Conservation (phyloP, 495 filamentous ascomycete species). For the Penicillium angulare region DNA sequence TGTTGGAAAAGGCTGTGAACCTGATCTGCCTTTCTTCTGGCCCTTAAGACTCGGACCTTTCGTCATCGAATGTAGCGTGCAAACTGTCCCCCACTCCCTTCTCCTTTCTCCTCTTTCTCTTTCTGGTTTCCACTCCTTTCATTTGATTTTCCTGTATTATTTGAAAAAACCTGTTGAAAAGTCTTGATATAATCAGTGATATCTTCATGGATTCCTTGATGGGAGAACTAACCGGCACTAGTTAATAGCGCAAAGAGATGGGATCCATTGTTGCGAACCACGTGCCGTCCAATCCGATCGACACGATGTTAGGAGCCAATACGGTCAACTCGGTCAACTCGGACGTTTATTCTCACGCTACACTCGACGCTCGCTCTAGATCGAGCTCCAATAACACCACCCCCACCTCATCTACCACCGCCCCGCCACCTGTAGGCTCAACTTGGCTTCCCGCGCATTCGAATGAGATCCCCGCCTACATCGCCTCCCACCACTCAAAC, state of each 20-base stretch:
- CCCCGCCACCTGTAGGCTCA: slow-evolving; percentile 42
- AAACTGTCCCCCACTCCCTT: slow-evolving; percentile 7
- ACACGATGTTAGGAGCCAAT: slow-evolving; percentile 56
- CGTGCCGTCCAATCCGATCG: slow-evolving; percentile 44
- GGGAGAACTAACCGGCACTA: too few species aligned
- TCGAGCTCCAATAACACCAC: slow-evolving; percentile 37
- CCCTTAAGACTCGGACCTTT: slow-evolving; percentile 14
- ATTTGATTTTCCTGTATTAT: too few species aligned
- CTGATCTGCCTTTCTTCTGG: slow-evolving; percentile 18
- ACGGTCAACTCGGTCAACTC: slow-evolving; percentile 40
- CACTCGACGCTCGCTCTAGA: slow-evolving; percentile 30
- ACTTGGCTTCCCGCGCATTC: slow-evolving; percentile 33
- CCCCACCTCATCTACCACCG: slow-evolving; percentile 40
- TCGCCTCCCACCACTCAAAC: slow-evolving; percentile 32
- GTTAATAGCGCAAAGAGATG: slow-evolving; percentile 30
- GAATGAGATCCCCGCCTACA: slow-evolving; percentile 44
- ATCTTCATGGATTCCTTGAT: too few species aligned
- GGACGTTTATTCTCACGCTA: slow-evolving; percentile 39
- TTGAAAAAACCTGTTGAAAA: too few species aligned
- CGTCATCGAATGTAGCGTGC: slow-evolving; percentile 22
- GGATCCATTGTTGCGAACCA: slow-evolving; percentile 47
- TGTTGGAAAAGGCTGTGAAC: neutral
- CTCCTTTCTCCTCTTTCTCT: slow-evolving; percentile 13
- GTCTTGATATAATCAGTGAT: too few species aligned
- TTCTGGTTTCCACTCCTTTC: slow-evolving; percentile 6